phyloP scores from a whole-genome alignment of 1,284 basidiomycete species.

The Xanthoconium separans region DNA sequence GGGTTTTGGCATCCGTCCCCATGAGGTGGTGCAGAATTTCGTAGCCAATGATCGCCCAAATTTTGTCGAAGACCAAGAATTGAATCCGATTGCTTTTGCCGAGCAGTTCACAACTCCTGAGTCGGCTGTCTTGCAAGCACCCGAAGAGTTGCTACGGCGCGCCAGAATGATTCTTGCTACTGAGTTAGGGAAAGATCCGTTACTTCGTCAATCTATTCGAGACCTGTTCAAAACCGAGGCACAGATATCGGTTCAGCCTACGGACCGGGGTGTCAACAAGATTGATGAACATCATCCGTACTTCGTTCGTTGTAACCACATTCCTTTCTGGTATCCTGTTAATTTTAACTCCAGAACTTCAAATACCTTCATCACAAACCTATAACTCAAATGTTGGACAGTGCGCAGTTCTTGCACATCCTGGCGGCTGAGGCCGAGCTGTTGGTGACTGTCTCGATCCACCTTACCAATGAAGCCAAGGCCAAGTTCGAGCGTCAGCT shows the following conservation, averaged over 20 bases:
- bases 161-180: slow-evolving; percentile 87
- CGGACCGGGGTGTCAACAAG: slow-evolving; percentile 87
- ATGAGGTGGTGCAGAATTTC: slow-evolving; percentile 82
- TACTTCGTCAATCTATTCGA: slow-evolving; percentile 81
- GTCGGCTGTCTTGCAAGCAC: slow-evolving; percentile 49
- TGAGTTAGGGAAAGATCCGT: slow-evolving; percentile 92
- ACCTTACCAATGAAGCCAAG: slow-evolving; percentile 63
- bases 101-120: slow-evolving; percentile 78
- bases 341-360: slow-evolving; percentile 68
- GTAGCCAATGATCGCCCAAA: slow-evolving; percentile 55
- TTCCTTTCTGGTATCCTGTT: neutral
- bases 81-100: slow-evolving; percentile 70
- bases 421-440: slow-evolving; percentile 89
- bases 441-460: slow-evolving; percentile 78
- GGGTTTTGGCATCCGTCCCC: slow-evolving; percentile 79
- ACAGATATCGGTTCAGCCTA: slow-evolving; percentile 82
- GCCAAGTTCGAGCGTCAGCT: slow-evolving; percentile 71
- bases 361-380: slow-evolving; percentile 92
- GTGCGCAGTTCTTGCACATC: slow-evolving; percentile 88
- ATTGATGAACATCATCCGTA: slow-evolving; percentile 91
- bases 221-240: slow-evolving; percentile 78
- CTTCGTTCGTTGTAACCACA: slow-evolving; percentile 62
- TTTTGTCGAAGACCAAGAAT: slow-evolving; percentile 77
- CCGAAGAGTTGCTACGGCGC: slow-evolving; percentile 66
- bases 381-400: slow-evolving; percentile 68